These are phyloP conservation scores for Paraurostyla sp. DNA, from an alignment of 73 alveolate species.

Conservation along the genomic window DNA sequence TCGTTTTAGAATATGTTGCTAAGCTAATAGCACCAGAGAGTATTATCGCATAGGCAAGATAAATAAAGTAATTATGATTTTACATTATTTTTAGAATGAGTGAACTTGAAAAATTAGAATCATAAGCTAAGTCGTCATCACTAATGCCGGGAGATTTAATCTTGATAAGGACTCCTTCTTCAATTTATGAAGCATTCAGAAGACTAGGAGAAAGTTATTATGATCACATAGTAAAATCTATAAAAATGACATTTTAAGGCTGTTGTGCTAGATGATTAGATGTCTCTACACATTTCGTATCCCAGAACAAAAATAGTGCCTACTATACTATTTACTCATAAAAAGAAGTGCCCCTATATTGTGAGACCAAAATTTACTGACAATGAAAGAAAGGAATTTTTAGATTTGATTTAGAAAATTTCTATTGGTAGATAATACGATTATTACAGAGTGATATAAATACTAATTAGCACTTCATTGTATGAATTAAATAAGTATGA, in stretches of 20 bases:
- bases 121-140: background rate
- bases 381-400: constrained; percentile 4
- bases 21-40: constrained; percentile 48
- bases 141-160: constrained; percentile 40
- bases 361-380: constrained; percentile 27
- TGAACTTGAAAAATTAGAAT: constrained; percentile 18
- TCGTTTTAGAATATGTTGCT: constrained; percentile 43
- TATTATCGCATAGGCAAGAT: constrained; percentile 56
- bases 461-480: background rate
- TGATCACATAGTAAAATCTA: constrained; percentile 42
- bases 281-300: constrained; percentile 32
- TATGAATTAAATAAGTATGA: background rate
- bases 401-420: background rate
- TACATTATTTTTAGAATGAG: background rate
- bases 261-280: constrained; percentile 31
- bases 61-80: background rate
- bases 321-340: constrained; percentile 41
- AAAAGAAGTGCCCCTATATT: background rate
- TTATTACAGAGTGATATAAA: constrained; percentile 7
- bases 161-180: constrained; percentile 45
- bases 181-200: constrained; percentile 46
- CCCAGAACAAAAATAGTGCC: constrained; percentile 49
- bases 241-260: background rate
- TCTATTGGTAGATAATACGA: constrained; percentile 24
- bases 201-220: constrained; percentile 33